A percentile compares a stretch with the other conserved stretches of the same genome.
Conservation (phyloP, 2,329 filamentous ascomycete species). For the Gnomoniopsis sp. region DNA sequence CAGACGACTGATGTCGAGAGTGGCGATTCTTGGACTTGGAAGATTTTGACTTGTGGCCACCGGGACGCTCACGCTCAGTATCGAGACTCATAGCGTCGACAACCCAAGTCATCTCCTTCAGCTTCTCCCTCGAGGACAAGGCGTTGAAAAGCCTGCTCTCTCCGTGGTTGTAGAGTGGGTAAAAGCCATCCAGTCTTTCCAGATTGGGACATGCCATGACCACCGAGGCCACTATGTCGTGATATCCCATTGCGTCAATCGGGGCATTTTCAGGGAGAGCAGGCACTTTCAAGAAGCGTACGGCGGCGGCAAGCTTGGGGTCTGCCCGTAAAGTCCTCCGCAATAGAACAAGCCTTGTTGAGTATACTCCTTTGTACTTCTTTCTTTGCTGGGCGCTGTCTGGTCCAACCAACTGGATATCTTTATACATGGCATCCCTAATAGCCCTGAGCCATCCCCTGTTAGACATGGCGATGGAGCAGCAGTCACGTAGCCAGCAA, state of each 20-base stretch:
- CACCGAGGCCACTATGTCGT: slow-evolving; percentile 56
- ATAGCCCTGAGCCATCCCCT: slow-evolving; percentile 52
- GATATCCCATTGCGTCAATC: slow-evolving; percentile 46
- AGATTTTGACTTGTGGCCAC: slow-evolving; percentile 33
- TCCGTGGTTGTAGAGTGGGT: slow-evolving; percentile 51
- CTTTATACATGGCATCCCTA: slow-evolving; percentile 51
- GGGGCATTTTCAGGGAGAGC: slow-evolving; percentile 34
- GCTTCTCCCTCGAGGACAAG: slow-evolving; percentile 51
- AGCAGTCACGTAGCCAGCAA: slow-evolving; percentile 62
- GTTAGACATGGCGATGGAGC: slow-evolving; percentile 46
- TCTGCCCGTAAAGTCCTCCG: slow-evolving; percentile 55
- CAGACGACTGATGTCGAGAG: not conserved
- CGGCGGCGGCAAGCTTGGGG: slow-evolving; percentile 49
- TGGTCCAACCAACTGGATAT: slow-evolving; percentile 56
- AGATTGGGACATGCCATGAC: slow-evolving; percentile 65
- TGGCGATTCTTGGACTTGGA: slow-evolving; percentile 33
- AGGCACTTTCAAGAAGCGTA: slow-evolving; percentile 56
- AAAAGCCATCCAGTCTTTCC: slow-evolving; percentile 54
- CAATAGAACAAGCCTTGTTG: slow-evolving; percentile 52
- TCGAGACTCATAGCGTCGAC: slow-evolving; percentile 34
- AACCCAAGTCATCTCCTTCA: slow-evolving; percentile 60
- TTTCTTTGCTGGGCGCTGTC: slow-evolving; percentile 56
- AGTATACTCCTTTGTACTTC: slow-evolving; percentile 50
- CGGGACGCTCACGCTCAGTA: slow-evolving; percentile 16
- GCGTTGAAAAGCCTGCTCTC: slow-evolving; percentile 58